Conservation (phyloP, 2,329 filamentous ascomycete genomes). For the Clarireedia monteithiana region DNA sequence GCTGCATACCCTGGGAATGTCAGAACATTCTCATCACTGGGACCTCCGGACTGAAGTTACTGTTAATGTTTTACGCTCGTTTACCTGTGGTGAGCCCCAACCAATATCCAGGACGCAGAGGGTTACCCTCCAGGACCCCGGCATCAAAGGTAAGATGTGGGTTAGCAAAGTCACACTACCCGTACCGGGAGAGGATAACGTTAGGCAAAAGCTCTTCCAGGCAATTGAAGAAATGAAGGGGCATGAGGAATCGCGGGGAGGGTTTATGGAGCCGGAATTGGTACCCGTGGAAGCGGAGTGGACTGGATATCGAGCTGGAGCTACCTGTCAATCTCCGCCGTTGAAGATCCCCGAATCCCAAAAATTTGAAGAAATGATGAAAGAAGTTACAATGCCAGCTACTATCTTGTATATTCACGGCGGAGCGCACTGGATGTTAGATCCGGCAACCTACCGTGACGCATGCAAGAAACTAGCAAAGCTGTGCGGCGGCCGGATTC, state of each 20-base stretch:
- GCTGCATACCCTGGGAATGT: constrained; percentile 57
- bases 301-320: constrained; percentile 60
- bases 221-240: constrained; percentile 47
- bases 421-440: constrained; percentile 61
- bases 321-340: constrained; percentile 39
- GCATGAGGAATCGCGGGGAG: constrained; percentile 10
- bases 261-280: constrained; percentile 42
- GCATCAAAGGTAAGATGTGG: constrained; percentile 76
- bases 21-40: constrained; percentile 66
- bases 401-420: neutral
- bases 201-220: constrained; percentile 48
- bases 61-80: constrained; percentile 60
- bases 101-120: constrained; percentile 55
- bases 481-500: constrained; percentile 58
- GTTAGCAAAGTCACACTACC: constrained; percentile 62
- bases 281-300: constrained; percentile 62
- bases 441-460: constrained; percentile 59
- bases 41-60: constrained; percentile 69
- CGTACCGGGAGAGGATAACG: constrained; percentile 45
- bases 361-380: neutral
- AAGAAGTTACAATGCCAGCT: neutral
- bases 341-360: constrained; percentile 40
- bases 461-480: constrained; percentile 56
- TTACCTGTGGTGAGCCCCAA: constrained; percentile 36
- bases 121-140: constrained; percentile 50